A percentile compares a stretch with the other conserved stretches of the same genome.
phyloP scores from a whole-genome alignment of 768 basidiomycete genomes.

The Mycena capillaripes region DNA sequence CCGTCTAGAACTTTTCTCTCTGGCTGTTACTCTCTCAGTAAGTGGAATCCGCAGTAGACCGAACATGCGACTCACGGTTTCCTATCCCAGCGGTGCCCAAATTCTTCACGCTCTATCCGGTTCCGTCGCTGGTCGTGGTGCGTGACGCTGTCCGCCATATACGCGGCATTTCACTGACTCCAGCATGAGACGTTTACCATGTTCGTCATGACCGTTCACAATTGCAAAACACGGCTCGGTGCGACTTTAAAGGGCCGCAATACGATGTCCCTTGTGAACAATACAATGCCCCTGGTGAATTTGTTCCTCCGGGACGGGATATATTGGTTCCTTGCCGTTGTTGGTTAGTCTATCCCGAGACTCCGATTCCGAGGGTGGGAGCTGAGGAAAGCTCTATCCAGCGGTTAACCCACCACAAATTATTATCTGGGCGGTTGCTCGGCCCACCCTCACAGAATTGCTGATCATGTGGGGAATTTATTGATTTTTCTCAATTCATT shows the following conservation, averaged over 20 bases:
- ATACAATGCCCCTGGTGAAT: constrained; percentile 8
- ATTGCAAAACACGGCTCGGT: constrained; percentile 10
- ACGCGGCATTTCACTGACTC: neutral
- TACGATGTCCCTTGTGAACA: constrained; percentile 11
- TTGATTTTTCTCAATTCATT: neutral
- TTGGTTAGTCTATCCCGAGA: neutral
- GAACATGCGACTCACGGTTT: neutral
- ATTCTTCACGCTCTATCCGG: constrained; percentile 13
- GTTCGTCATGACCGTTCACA: constrained; percentile 21
- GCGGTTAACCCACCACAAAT: constrained; percentile 25
- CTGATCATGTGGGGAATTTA: constrained; percentile 13
- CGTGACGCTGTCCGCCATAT: neutral
- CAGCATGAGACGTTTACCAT: constrained; percentile 14
- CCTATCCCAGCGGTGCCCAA: constrained; percentile 8
- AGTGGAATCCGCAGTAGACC: neutral
- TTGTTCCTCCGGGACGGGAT: constrained; percentile 29
- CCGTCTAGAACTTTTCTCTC: neutral
- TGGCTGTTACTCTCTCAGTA: constrained; percentile 23
- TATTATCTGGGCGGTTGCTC: constrained; percentile 9
- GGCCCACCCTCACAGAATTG: constrained; percentile 12
- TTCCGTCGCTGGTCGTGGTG: constrained; percentile 19
- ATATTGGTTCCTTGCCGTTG: constrained; percentile 27
- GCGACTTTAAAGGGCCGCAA: neutral
- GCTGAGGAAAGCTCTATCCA: neutral
- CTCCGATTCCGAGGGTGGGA: neutral